Base-by-base conservation (phyloP, 495 filamentous ascomycete genomes). In the Polyplosphaeria fusca region DNA sequence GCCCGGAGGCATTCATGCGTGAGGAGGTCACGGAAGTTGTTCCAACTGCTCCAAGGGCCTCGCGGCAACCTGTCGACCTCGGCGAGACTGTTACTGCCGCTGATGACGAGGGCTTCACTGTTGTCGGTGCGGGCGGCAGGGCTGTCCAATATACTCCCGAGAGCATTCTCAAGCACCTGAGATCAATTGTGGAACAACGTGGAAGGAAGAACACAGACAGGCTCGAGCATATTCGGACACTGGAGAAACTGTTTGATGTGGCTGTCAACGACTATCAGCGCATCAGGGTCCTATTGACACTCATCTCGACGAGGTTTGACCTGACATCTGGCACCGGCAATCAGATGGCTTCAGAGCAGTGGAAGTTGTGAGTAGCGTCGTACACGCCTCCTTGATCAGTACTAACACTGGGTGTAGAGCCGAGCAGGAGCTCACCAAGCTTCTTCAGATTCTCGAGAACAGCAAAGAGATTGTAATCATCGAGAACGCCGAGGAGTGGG, bases 171-270 rank as follows among this genome's bases (percentile, higher is more conserved):
- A 97, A 97, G 79, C 89, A 96, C 72, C 82, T 99, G 30, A 82
- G 89, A 37, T 81, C 85, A 38, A 96, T 99, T 65, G 79, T 97
- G 56, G 93, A 97, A 76, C 91, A 92, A 22, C 80, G 93, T 73
- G 93, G 93, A 70, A 91, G 95, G 79, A 99, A 97, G 83, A 97
- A 96, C 74, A 96, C 94, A 56, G 93, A 99, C 69, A 85, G 91
- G 38, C 69, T 80, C 30, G 93, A 97, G 74, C 93, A 97, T 74
- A 96, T 99, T 68, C 83, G 83, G 71, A 85, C 92, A 47, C 95
- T 99, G 93, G 93, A 97, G 79, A 95, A 88, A 77, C 82, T 99
- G 47, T 77, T 85, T 65, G 89, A 94, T 70, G 89, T 97, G 60
- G 80, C 94, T 37, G 81, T 79, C 56, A 90, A 84, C 28, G 88